phyloP scores from a whole-genome alignment of 805 yeast species.

The Teunomyces atbi region DNA sequence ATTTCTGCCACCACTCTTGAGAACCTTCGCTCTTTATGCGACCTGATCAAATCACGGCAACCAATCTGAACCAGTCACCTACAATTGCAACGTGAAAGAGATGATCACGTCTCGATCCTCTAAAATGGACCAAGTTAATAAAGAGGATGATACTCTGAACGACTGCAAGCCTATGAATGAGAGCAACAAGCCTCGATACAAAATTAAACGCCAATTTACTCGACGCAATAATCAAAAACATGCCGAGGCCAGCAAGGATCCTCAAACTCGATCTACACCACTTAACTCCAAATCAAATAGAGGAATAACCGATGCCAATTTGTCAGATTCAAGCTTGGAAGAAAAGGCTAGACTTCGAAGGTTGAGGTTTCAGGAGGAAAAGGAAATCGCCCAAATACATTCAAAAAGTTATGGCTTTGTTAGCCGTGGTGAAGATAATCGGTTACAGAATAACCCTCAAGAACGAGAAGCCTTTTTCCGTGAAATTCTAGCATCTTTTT shows the following conservation, averaged over 20 bases:
- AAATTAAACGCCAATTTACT: not conserved
- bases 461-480: constrained; percentile 43
- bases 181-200: not conserved
- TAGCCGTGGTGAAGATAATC: constrained; percentile 58
- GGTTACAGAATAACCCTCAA: constrained; percentile 43
- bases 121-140: not conserved
- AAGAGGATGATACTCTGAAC: not conserved
- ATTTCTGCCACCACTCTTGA: too few species aligned
- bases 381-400: not conserved
- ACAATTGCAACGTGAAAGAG: too few species aligned
- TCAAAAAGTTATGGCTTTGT: constrained; percentile 47
- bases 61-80: too few species aligned
- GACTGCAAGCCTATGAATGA: not conserved
- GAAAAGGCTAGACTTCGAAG: not conserved
- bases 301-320: not conserved
- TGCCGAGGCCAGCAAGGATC: too few species aligned
- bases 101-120: too few species aligned
- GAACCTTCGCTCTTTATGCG: too few species aligned
- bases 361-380: not conserved
- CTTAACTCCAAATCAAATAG: not conserved
- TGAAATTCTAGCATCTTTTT: constrained; percentile 30
- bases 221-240: not conserved
- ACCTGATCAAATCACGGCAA: too few species aligned
- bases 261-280: not conserved
- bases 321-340: not conserved